Conservation (phyloP, 352 stramenopile genomes). For the Phytopythium chamaehyphon region DNA sequence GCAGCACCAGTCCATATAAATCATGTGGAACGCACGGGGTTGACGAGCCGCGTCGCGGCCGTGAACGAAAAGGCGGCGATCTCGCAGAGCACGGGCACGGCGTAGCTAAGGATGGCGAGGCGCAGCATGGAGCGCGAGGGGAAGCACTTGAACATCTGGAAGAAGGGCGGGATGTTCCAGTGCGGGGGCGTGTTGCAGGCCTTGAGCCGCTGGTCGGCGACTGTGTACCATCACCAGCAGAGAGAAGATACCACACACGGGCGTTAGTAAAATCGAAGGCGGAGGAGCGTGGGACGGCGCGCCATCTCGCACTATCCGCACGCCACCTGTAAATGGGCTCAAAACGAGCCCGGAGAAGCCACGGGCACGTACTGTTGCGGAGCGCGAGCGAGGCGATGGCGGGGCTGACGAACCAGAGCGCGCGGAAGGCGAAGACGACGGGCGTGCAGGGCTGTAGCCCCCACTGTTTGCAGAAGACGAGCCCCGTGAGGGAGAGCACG, state of each 20-base stretch:
- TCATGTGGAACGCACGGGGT: conserved; percentile 46
- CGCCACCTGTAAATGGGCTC: conserved; percentile 1
- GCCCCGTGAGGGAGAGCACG: conserved; percentile 70
- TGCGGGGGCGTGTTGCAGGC: conserved; percentile 78
- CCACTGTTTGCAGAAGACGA: conserved; percentile 86
- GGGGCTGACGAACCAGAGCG: conserved; percentile 75
- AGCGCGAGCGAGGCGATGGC: conserved; percentile 66
- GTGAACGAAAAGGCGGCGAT: conserved; percentile 84
- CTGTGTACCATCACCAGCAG: conserved; percentile 17
- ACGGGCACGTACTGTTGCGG: conserved; percentile 48
- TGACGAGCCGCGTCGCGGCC: conserved; percentile 82
- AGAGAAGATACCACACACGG: too few relatives aligned
- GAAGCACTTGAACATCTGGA: conserved; percentile 81
- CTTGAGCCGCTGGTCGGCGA: conserved; percentile 61
- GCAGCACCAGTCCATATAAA: conserved; percentile 11
- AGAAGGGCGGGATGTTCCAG: conserved; percentile 81
- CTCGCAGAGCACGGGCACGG: conserved; percentile 79
- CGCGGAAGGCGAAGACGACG: conserved; percentile 48
- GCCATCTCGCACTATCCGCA: too few relatives aligned
- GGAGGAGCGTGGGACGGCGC: not conserved
- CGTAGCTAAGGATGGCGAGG: conserved; percentile 74
- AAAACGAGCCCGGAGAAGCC: not conserved
- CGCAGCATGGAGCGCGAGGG: conserved; percentile 73
- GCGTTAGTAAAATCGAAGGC: conserved; percentile 3
- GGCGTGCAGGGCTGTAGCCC: conserved; percentile 44